A percentile compares a stretch with the other conserved stretches of the same genome.
Conservation (phyloP, 106 monocot genomes). For the Ottelia alismoides region DNA sequence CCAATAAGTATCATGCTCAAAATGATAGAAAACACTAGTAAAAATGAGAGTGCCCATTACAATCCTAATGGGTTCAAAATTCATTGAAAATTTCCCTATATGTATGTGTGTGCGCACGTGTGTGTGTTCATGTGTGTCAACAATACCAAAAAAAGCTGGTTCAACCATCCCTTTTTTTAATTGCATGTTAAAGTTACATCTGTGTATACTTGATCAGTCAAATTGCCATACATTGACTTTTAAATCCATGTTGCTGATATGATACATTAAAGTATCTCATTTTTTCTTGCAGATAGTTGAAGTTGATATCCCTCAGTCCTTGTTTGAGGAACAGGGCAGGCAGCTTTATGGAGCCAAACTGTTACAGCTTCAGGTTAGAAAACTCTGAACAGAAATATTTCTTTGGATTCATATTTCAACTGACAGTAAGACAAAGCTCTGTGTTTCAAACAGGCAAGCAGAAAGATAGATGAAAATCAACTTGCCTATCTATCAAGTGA, state of each 20-base stretch:
- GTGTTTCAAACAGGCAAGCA: conserved; percentile 39
- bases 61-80: no score
- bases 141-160: no score
- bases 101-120: no score
- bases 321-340: conserved; percentile 97
- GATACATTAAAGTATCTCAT: not conserved
- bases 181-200: no score
- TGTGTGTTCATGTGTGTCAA: no score
- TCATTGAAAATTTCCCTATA: not conserved
- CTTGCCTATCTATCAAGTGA: conserved; percentile 75
- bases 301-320: conserved; percentile 76
- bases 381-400: not conserved
- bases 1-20: no score
- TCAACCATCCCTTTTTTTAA: no score
- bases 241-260: no score
- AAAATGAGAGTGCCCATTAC: no score
- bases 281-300: conserved; percentile 57
- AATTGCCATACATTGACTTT: no score
- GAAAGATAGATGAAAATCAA: conserved; percentile 56
- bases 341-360: conserved; percentile 88
- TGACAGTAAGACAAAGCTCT: conserved; percentile 4
- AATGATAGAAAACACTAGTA: no score
- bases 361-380: conserved; percentile 68
- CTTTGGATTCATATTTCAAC: conserved; percentile 6
- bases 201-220: no score